phyloP scores from a whole-genome alignment of 306 rosid species.

The Oemleria cerasiformis region DNA sequence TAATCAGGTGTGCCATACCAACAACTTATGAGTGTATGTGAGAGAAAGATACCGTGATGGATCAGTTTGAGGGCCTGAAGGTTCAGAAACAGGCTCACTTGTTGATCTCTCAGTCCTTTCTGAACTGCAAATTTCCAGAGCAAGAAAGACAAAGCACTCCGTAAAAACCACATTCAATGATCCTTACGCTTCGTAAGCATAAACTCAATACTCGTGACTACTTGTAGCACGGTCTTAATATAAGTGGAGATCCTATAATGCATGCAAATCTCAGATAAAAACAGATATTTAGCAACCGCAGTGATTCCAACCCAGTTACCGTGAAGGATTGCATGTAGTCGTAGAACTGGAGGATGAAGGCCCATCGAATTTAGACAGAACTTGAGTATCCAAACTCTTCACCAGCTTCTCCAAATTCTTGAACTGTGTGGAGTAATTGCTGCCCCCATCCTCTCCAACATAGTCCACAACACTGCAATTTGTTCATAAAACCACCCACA shows the following conservation, averaged over 20 bases:
- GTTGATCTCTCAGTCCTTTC: conserved; percentile 39
- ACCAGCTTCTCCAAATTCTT: conserved; percentile 72
- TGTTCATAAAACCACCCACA: background rate
- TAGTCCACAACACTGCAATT: conserved; percentile 59
- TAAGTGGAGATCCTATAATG: background rate
- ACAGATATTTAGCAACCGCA: background rate
- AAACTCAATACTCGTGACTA: background rate
- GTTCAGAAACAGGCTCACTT: conserved; percentile 35
- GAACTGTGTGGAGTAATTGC: conserved; percentile 61
- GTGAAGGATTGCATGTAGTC: conserved; percentile 38
- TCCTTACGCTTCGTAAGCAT: background rate
- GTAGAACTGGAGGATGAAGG: conserved; percentile 47
- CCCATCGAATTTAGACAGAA: conserved; percentile 56
- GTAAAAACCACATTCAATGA: background rate
- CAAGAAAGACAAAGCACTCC: conserved; percentile 1
- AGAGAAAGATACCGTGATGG: conserved; percentile 41
- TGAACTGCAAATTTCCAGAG: conserved; percentile 39
- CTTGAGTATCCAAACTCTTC: conserved; percentile 36
- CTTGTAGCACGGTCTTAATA: background rate
- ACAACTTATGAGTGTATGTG: background rate
- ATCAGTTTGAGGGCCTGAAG: conserved; percentile 33
- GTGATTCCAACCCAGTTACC: conserved; percentile 34
- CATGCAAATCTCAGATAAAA: background rate
- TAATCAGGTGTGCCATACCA: background rate
- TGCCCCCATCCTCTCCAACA: conserved; percentile 50